Evolutionary conservation across 2,329 filamentous ascomycete genomes (phyloP), one percentile per base, ranked within the genome.

Genomic region (Periconia sp.): DNA sequence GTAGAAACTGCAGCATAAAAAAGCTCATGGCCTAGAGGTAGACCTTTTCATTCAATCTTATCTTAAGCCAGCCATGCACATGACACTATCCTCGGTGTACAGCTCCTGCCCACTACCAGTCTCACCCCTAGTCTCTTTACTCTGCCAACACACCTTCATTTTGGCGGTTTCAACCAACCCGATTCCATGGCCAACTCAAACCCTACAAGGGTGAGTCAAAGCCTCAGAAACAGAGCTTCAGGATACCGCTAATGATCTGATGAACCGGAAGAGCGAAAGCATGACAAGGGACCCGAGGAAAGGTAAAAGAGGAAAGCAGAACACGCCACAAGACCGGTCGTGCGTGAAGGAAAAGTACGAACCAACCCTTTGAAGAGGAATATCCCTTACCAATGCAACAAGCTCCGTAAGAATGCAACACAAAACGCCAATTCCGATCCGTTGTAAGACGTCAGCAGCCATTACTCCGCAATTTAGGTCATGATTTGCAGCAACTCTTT

Each of bases 141-240:
- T n/a, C n/a, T n/a, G n/a, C n/a, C n/a, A n/a, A n/a, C n/a, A n/a
- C n/a, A n/a, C n/a, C n/a, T n/a, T n/a, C n/a, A n/a, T n/a, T n/a
- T n/a, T n/a, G n/a, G 15, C 35, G 31, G 36, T 15, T 17, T 39
- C 36, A 39, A 36, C 40, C 40, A 25, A 17, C 31, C 16, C 17
- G 9, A 31, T 18, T 18, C 33, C 12, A 31, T n/a, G 10, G 46
- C 49, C 49, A 52, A 52, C 49, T 52, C 50, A 30, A 47, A 37
- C 46, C 37, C 21, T 11, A 25, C 18, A 10, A 41, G 28, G 18
- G 42, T 25, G 53, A 59, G 53, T 59, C 56, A 39, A 59, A 54
- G 54, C 46, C 30, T 47, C 39, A 26, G 40, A 26, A 36, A 38
- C 38, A 40, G 36, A 30, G 40, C 17, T 18, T 15, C 21, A 42